phyloP scores from a whole-genome alignment of 2,329 filamentous ascomycete species.

The Colletotrichum trifolii region DNA sequence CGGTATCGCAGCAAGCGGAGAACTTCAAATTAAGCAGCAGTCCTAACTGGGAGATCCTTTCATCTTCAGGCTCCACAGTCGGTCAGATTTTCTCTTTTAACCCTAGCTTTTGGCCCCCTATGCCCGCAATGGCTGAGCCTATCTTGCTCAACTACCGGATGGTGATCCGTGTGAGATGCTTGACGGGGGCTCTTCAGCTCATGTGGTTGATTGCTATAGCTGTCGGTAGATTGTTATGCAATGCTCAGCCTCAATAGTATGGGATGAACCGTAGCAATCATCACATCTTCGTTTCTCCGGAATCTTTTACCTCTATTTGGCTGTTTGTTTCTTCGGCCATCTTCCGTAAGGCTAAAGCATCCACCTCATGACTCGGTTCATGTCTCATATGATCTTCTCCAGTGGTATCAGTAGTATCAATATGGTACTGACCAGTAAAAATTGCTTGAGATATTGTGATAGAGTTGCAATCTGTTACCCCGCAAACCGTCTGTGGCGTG shows the following conservation, averaged over 20 bases:
- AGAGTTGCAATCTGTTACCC: neutral
- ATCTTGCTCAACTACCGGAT: conserved; percentile 5
- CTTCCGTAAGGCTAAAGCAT: no score
- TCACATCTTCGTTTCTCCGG: neutral
- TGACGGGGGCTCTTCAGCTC: neutral
- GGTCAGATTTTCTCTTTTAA: conserved; percentile 13
- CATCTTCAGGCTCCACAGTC: conserved; percentile 2
- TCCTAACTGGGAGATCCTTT: conserved; percentile 3
- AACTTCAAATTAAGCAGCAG: neutral
- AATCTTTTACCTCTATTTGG: no score
- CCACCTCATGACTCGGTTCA: no score
- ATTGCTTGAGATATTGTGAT: neutral
- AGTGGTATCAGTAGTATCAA: neutral
- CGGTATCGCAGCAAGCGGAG: neutral
- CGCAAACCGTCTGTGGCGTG: no score
- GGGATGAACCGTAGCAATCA: neutral
- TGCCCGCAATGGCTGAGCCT: neutral
- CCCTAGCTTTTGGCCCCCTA: neutral
- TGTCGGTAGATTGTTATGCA: conserved; percentile 1
- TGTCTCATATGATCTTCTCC: no score
- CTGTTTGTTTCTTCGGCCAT: no score
- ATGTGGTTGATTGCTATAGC: neutral
- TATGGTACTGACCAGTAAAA: no score
- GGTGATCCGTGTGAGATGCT: conserved; percentile 12
- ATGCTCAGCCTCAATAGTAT: conserved; percentile 14